Base-by-base conservation (phyloP, 768 basidiomycete genomes). In the Tricholoma furcatifolium region DNA sequence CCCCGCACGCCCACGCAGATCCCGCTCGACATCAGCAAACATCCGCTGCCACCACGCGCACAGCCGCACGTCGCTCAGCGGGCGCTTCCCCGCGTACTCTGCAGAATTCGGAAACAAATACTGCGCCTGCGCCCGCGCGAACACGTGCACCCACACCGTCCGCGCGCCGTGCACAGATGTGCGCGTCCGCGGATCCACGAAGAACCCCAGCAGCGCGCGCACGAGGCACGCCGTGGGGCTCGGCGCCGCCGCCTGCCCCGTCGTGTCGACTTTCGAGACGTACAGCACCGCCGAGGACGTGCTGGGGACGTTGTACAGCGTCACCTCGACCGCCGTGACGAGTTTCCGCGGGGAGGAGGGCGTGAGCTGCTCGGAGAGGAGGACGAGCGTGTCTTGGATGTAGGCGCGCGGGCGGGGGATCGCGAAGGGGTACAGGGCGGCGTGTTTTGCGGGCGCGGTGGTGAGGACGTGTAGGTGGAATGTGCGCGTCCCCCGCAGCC, bases 21-120 rank as follows among this genome's bases (percentile, higher is more conserved):
- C 75, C 38, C 55, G 59, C 4, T 77, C 82, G 4, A 87, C 83
- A 21, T 76, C 72, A 49, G 80, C 77, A 43, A 95, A 68, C 24
- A 90, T 75, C 18, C 80, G 78, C 67, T 87, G 90, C 97, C 97
- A 99, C 97, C 97, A 99, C 35, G 77, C 83, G 64, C 93, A 93
- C 2, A 98, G 78, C 62, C 80, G 78, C 40, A 85, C 74, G 65
- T 98, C 97, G 40, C 81, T 78, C 49, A 96, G 69, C 1, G 88
- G 85, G 15, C 71, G 79, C 69, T 98, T 98, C 2, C 81, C 82
- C 2, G 69, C 49, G 57, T 76, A 83, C 17, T 90, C 84, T 3
- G 80, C 72, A 9, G 91, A 93, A 65, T 93, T 93, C 1, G 95
- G 89, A 68, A 98, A 99, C 45, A 99, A 76, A 65, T 98, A 99